Evolutionary conservation across 257 asterid species (phyloP).

Genomic region (Solanum rostratum): DNA sequence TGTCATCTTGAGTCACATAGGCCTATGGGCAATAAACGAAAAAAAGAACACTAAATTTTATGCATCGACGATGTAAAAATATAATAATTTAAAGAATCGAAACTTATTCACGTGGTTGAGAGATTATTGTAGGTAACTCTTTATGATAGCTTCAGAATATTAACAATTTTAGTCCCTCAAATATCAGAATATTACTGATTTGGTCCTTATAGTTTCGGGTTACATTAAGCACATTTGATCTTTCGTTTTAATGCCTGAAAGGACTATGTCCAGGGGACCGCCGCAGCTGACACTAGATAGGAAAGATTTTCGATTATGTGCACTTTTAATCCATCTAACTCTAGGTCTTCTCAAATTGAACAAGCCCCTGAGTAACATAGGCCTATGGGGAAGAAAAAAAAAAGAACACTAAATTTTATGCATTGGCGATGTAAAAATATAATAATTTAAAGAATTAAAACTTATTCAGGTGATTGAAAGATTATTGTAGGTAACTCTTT

Average conservation of each 20-base stretch:
- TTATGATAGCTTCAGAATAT: background rate
- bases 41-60: background rate
- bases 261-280: no score
- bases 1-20: constrained; percentile 47
- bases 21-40: constrained; percentile 8
- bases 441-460: no score
- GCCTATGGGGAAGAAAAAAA: constrained; percentile 10
- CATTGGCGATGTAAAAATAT: background rate
- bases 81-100: no score
- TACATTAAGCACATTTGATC: background rate
- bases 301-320: no score
- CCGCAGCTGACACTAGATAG: no score
- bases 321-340: background rate
- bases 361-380: constrained; percentile 46
- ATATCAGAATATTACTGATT: background rate
- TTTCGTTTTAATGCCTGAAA: no score
- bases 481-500: background rate
- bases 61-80: background rate
- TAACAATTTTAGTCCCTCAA: background rate
- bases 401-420: background rate
- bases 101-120: no score
- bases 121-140: background rate
- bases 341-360: background rate
- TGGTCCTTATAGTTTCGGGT: background rate
- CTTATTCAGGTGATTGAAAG: no score